Evolutionary conservation across 2,329 filamentous ascomycete genomes (phyloP), one percentile per base, ranked within the genome.

Genomic region (Aspergillus tubingensis): DNA sequence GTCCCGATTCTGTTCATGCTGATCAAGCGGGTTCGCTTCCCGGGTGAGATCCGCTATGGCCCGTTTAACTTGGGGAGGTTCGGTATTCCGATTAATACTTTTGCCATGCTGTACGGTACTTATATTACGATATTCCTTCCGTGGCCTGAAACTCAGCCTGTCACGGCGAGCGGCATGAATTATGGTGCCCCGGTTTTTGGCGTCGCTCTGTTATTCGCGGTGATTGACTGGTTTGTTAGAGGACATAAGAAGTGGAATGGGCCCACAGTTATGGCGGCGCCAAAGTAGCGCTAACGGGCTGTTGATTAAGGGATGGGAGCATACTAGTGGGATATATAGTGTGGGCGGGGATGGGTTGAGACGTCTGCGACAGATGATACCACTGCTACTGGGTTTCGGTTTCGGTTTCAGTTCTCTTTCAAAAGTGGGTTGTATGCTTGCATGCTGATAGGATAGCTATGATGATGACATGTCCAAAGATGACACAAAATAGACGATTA

Each of bases 1-100:
- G 76, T 83, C 19, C 63, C 65, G 8, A 78, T 81, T 49, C 62
- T 72, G n/a, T 77, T 68, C 10, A 61, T 80, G 44, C 43, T 61
- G 3, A 54, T 61, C 2, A 57, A 58, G 30, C 59, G 59, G 23
- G 36, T 61, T 21, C 54, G 49, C n/a, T 32, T 49, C 11, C 39
- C 58, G 11, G 13, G 38, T 6, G 48, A 57, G 2, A 41, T 65
- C 10, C 17, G 51, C 6, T 60, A 58, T 49, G 67, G 69, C 3
- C 61, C 67, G 11, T 72, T 64, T 61, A 61, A 49, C 5, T 55
- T 72, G 23, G 67, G 68, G 0, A 59, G 39, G 21, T 58, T 53
- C 41, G 70, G 70, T 1, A 48, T 64, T 2, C 23, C 60, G 2
- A 57, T 68, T 21, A 65, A 67, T 32, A 8, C 62, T 23, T 64